Conservation (phyloP, 441 rosid species). For the Bocquillonia castaneifolia region DNA sequence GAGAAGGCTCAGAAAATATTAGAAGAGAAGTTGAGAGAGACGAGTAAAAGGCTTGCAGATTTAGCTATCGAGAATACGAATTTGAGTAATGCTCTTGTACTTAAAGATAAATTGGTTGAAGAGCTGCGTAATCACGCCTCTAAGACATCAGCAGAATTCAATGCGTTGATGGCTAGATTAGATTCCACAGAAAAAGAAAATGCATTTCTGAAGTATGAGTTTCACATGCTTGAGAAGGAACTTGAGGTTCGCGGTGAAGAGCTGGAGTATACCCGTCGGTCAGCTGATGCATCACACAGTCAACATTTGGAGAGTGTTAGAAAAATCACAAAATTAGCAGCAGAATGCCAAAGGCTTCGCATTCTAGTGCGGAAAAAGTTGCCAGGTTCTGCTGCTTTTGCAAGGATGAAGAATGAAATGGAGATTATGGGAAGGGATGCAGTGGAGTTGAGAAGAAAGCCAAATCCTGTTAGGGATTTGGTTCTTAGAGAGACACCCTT, state of each 20-base stretch:
- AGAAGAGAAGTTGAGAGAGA: conserved; percentile 57
- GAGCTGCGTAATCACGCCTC: conserved; percentile 59
- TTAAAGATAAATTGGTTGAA: conserved; percentile 59
- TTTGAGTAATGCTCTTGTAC: conserved; percentile 58
- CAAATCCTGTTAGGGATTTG: conserved; percentile 44
- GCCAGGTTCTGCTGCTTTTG: conserved; percentile 80
- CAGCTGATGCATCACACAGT: conserved; percentile 73
- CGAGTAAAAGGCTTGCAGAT: conserved; percentile 59
- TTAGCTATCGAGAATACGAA: conserved; percentile 69
- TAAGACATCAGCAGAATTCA: conserved; percentile 65
- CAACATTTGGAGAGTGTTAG: conserved; percentile 75
- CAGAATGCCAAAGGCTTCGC: conserved; percentile 83
- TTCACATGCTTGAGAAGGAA: conserved; percentile 71
- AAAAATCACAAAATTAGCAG: conserved; percentile 78
- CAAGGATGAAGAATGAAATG: conserved; percentile 73
- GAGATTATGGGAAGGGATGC: conserved; percentile 62
- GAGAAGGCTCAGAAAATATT: conserved; percentile 51
- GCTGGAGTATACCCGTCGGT: conserved; percentile 74
- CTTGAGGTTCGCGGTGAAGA: conserved; percentile 84
- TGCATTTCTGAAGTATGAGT: conserved; percentile 70
- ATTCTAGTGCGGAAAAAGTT: conserved; percentile 72
- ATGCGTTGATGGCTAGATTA: conserved; percentile 58
- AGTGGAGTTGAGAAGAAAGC: conserved; percentile 50
- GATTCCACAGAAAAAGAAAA: conserved; percentile 81
- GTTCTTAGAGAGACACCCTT: conserved; percentile 34